A percentile compares a stretch with the other conserved stretches of the same genome.
These are phyloP conservation scores for Penicillium cosmopolitanum DNA, from an alignment of 495 filamentous ascomycete genomes.

Conservation along the genomic window DNA sequence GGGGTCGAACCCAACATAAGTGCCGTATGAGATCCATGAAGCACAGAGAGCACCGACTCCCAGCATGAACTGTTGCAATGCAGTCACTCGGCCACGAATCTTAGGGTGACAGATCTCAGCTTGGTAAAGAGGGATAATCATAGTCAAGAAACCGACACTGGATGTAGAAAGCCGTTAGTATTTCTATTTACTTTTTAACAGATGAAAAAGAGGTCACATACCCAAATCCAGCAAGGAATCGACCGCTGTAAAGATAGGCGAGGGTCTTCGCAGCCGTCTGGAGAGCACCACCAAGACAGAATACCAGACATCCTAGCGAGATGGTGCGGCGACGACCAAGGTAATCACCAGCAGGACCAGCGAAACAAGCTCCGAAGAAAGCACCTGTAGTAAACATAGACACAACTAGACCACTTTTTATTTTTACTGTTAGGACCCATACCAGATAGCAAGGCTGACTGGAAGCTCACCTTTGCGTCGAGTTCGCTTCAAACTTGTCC, in stretches of 20 bases:
- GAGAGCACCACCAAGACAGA: constrained; percentile 48
- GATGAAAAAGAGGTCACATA: constrained; percentile 46
- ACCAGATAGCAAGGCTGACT: not conserved
- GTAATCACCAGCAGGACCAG: constrained; percentile 43
- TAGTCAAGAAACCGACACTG: constrained; percentile 64
- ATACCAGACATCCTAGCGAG: constrained; percentile 45
- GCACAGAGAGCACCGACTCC: constrained; percentile 47
- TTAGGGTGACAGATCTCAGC: constrained; percentile 49
- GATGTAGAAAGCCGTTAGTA: constrained; percentile 1
- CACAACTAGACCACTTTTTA: constrained; percentile 62
- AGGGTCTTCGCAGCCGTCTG: constrained; percentile 45
- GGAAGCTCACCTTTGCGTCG: constrained; percentile 53
- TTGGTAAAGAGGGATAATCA: constrained; percentile 52
- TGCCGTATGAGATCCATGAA: constrained; percentile 49
- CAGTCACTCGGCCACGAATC: constrained; percentile 48
- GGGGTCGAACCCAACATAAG: constrained; percentile 53
- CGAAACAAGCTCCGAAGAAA: constrained; percentile 45
- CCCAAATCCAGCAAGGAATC: constrained; percentile 53
- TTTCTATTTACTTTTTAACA: not conserved
- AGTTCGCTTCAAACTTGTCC: constrained; percentile 52
- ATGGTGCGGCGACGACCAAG: constrained; percentile 49
- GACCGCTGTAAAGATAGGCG: constrained; percentile 42
- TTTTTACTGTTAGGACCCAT: not conserved
- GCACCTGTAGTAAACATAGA: constrained; percentile 64
- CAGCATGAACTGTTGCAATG: constrained; percentile 51